Evolutionary conservation across 129 eudicot species (phyloP).

Genomic region (Gnaphalium uliginosum): DNA sequence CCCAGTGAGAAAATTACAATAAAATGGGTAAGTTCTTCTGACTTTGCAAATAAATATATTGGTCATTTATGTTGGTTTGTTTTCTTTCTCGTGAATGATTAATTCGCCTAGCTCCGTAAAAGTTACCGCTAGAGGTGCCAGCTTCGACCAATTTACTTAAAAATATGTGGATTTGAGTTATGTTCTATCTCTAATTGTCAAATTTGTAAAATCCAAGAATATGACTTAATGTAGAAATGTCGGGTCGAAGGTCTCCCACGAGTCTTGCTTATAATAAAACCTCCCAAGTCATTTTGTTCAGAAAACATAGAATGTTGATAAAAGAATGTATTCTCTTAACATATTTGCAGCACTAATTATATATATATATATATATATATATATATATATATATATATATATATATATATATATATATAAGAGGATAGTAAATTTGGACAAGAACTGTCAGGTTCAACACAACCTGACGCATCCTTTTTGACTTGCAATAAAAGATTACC

Average conservation of each 20-base stretch:
- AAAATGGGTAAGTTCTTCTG: slow-evolving; percentile 66
- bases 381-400: no score
- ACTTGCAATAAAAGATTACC: background rate
- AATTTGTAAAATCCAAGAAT: background rate
- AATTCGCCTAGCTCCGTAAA: background rate
- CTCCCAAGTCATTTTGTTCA: background rate
- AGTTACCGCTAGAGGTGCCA: background rate
- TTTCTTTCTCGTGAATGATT: background rate
- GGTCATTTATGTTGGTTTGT: slow-evolving; percentile 1
- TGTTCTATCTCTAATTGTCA: background rate
- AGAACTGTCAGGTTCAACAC: background rate
- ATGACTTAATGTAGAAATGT: background rate
- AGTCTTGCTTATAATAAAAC: no score
- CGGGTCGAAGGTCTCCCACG: background rate
- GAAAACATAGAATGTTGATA: background rate
- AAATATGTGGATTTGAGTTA: background rate
- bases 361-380: no score
- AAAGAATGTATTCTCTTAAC: background rate
- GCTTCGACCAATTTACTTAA: background rate
- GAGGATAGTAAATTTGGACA: background rate
- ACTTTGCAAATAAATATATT: background rate
- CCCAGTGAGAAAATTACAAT: slow-evolving; percentile 60
- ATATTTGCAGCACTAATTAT: background rate
- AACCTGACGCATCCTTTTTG: background rate
- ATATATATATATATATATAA: no score